phyloP scores from a whole-genome alignment of 2,329 filamentous ascomycete genomes.

The Berkeleyomyces basicola region DNA sequence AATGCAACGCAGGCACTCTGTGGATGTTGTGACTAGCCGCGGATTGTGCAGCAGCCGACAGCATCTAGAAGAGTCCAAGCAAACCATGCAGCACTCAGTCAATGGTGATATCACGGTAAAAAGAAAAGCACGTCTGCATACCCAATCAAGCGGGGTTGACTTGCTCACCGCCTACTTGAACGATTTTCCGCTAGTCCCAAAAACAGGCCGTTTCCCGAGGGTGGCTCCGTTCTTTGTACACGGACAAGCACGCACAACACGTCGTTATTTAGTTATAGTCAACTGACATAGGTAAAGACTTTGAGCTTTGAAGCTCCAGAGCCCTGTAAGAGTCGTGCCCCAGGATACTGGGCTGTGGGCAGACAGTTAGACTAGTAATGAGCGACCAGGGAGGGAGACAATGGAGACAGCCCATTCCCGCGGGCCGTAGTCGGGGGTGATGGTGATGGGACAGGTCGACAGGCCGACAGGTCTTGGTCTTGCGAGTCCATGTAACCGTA shows the following conservation, averaged over 20 bases:
- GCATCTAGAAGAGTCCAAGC: background rate
- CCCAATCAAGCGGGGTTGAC: background rate
- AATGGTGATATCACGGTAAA: background rate
- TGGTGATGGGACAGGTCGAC: background rate
- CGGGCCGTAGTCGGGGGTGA: background rate
- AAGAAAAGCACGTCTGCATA: background rate
- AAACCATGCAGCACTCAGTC: background rate
- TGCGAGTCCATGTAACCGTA: too few species aligned
- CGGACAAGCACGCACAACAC: too few species aligned
- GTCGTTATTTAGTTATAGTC: too few species aligned
- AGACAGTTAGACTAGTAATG: background rate
- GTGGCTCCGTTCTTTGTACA: background rate
- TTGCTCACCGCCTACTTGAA: background rate
- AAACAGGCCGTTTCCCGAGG: background rate
- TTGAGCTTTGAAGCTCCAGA: background rate
- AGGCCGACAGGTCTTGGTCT: too few species aligned
- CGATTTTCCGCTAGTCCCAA: background rate
- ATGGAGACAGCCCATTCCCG: background rate
- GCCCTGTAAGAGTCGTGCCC: background rate
- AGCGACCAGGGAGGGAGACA: background rate
- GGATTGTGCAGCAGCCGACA: background rate
- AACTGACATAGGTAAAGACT: too few species aligned
- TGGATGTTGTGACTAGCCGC: background rate
- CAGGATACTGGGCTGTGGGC: background rate
- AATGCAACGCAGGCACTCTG: background rate